These are phyloP conservation scores for Pythium graminicola DNA, from an alignment of 352 stramenopile species.

Conservation along the genomic window DNA sequence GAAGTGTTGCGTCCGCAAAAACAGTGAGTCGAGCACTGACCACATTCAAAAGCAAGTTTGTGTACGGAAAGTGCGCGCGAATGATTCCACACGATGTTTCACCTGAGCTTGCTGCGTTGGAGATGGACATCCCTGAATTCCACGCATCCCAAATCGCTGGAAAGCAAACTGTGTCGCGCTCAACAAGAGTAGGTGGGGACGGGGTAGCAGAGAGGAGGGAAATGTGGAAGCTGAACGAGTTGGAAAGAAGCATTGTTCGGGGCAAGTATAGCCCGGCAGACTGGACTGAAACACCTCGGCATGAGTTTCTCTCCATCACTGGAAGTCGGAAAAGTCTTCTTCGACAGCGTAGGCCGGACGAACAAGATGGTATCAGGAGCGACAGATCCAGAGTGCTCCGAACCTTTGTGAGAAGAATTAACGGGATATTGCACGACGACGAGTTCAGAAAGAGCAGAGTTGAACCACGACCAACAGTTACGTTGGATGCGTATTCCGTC, in stretches of 20 bases:
- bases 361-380: constrained; percentile 18
- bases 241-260: constrained; percentile 43
- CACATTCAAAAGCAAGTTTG: constrained; percentile 87
- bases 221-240: constrained; percentile 57
- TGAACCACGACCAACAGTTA: neutral
- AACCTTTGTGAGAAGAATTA: constrained; percentile 42
- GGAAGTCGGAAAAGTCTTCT: constrained; percentile 38
- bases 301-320: constrained; percentile 36
- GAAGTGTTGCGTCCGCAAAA: constrained; percentile 71
- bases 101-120: constrained; percentile 41
- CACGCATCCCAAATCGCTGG: constrained; percentile 66
- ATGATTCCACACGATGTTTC: constrained; percentile 59
- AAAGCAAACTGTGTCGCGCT: constrained; percentile 26
- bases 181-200: constrained; percentile 1
- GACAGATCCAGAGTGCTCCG: constrained; percentile 39
- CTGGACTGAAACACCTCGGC: constrained; percentile 26
- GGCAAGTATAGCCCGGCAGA: constrained; percentile 38
- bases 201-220: constrained; percentile 10
- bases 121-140: constrained; percentile 78
- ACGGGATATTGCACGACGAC: constrained; percentile 32
- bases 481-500: neutral
- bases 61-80: constrained; percentile 70
- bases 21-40: constrained; percentile 73
- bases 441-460: neutral
- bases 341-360: constrained; percentile 17